Evolutionary conservation across 2,329 filamentous ascomycete genomes (phyloP).

Genomic region (Diaporthe helianthi): DNA sequence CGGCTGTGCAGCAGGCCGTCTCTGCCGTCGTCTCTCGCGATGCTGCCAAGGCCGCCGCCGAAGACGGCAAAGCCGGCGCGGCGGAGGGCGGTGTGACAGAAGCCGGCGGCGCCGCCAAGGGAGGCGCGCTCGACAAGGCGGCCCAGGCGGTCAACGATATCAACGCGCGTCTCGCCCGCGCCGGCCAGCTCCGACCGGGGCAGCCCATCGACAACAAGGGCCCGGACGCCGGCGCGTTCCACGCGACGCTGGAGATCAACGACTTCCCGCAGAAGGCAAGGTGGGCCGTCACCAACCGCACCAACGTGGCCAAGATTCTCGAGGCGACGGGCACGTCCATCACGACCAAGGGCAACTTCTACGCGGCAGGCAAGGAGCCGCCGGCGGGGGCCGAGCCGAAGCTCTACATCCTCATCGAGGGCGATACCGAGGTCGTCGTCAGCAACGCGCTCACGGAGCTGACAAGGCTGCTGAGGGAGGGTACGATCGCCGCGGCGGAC

Average conservation of each 20-base stretch:
- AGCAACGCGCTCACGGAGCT: conserved; percentile 90
- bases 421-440: conserved; percentile 92
- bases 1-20: conserved; percentile 67
- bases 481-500: conserved; percentile 86
- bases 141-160: conserved; percentile 91
- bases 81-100: conserved; percentile 42
- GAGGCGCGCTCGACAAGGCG: conserved; percentile 78
- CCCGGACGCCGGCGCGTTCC: conserved; percentile 94
- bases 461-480: conserved; percentile 86
- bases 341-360: conserved; percentile 95
- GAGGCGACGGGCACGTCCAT: conserved; percentile 95
- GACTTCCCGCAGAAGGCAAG: conserved; percentile 98
- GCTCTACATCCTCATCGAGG: conserved; percentile 96
- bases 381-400: conserved; percentile 81
- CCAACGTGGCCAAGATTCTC: conserved; percentile 97
- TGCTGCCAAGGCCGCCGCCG: conserved; percentile 52
- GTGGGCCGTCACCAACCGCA: conserved; percentile 98
- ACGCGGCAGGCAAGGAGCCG: conserved; percentile 81
- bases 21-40: conserved; percentile 64
- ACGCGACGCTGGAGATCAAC: conserved; percentile 98
- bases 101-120: conserved; percentile 56
- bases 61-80: conserved; percentile 42
- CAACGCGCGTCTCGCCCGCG: conserved; percentile 86
- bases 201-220: conserved; percentile 99
- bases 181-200: conserved; percentile 86